Base-by-base conservation (phyloP, 371 early-diverging fungal species). In the Catenaria anguillulae region DNA sequence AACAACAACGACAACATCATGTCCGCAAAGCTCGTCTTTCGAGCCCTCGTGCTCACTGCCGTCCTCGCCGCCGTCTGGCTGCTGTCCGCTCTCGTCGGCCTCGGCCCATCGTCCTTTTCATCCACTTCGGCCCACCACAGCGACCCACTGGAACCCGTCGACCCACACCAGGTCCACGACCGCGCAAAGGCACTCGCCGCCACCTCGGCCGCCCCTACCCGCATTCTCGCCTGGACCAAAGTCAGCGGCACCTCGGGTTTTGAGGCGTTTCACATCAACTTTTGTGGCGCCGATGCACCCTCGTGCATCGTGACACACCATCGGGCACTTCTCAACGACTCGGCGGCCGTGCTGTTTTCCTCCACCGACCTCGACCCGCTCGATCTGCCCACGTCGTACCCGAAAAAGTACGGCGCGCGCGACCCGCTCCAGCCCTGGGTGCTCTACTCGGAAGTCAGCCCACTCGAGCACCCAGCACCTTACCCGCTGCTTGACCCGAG, bases 391-490 rank as follows among this genome's bases (percentile, higher is more conserved):
- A 40, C 5, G 17, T n/a, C n/a, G n/a, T n/a, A n/a, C n/a, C n/a
- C n/a, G n/a, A n/a, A n/a, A n/a, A n/a, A n/a, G n/a, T n/a, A n/a
- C n/a, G n/a, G n/a, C n/a, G 29, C 8, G 52, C 52, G 52, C 8
- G 13, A 15, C 29, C 52, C 31, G 31, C 52, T 29, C 52, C 52
- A 50, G 52, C 52, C 52, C 29, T 50, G 52, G 52, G 52, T 50
- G 52, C 52, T 50, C 15, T 50, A 50, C 52, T 50, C 52, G 31
- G 52, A 50, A 29, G 52, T 50, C 6, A 29, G 29, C 21, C 52
- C 52, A 1, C 29, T 50, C 52, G 52, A 50, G 52, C 52, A 50
- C 52, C 52, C 52, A 23, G 15, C 26, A 31, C 52, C 52, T 2
- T 50, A 50, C 52, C 52, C 24, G 29, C 29, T 29, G 2, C 52